Evolutionary conservation across 129 eudicot genomes (phyloP).

Genomic region (Flaveria robusta): DNA sequence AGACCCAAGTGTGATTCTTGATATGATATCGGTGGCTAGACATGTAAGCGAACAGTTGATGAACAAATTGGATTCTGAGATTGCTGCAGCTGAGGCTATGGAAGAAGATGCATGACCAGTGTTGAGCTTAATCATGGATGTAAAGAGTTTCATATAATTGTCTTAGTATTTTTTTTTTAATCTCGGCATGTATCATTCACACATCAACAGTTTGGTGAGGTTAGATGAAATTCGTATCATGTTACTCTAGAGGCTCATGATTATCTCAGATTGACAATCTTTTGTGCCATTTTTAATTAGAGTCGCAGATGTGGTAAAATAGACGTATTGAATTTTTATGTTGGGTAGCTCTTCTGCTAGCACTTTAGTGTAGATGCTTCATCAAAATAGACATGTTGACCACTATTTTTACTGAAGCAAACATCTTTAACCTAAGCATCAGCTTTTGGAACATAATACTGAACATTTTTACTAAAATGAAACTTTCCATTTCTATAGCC

Average conservation of each 20-base stretch:
- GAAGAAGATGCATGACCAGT: conserved; percentile 54
- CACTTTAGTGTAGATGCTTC: too few species aligned
- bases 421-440: too few species aligned
- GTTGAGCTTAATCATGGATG: conserved; percentile 18
- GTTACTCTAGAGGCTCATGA: not conserved
- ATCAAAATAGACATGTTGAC: too few species aligned
- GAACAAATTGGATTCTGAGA: conserved; percentile 75
- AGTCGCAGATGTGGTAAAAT: not conserved
- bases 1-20: conserved; percentile 77
- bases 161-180: conserved; percentile 47
- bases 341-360: too few species aligned
- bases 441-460: too few species aligned
- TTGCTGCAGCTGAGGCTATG: conserved; percentile 87
- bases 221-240: conserved; percentile 6
- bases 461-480: too few species aligned
- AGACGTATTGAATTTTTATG: not conserved
- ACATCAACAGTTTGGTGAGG: not conserved
- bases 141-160: conserved; percentile 18
- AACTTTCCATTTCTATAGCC: too few species aligned
- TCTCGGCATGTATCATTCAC: conserved; percentile 36
- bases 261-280: not conserved
- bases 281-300: not conserved
- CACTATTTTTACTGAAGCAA: too few species aligned
- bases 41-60: conserved; percentile 81
- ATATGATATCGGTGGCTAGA: conserved; percentile 85